These are phyloP conservation scores for Fusarium sp. DNA, from an alignment of 2,329 filamentous ascomycete genomes.

Conservation along the genomic window DNA sequence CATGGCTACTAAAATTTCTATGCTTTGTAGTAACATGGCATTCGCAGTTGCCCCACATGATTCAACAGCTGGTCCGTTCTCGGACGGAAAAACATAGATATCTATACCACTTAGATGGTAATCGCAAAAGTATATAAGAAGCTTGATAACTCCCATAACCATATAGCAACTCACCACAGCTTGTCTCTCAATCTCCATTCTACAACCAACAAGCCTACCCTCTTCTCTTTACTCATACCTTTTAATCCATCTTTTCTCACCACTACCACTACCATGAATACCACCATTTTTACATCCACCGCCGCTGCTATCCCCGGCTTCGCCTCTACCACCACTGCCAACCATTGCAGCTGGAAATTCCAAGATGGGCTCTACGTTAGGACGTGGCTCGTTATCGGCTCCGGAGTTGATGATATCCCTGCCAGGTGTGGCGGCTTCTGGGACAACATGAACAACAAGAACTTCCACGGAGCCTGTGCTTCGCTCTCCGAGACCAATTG, in stretches of 20 bases:
- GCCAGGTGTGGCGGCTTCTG: not conserved
- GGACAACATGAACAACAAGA: conserved; percentile 8
- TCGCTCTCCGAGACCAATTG: not conserved
- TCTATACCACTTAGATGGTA: no score
- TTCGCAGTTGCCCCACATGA: no score
- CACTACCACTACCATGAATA: not conserved
- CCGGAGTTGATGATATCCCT: not conserved
- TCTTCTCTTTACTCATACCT: no score
- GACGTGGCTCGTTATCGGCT: not conserved
- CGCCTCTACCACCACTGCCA: not conserved
- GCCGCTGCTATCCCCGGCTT: not conserved
- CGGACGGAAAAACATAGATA: no score
- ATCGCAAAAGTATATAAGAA: no score
- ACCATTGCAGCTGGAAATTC: not conserved
- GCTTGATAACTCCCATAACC: no score
- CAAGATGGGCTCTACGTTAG: not conserved
- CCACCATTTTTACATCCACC: not conserved
- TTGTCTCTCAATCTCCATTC: no score
- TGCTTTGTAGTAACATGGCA: no score
- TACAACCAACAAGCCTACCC: no score
- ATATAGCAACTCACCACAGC: no score
- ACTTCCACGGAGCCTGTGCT: not conserved
- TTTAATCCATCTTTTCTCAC: not conserved
- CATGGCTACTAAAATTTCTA: no score
- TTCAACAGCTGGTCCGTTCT: no score